A percentile compares a stretch with the other conserved stretches of the same genome.
Evolutionary conservation across 352 stramenopile genomes (phyloP).

Genomic region (Phytopythium chamaehyphon): DNA sequence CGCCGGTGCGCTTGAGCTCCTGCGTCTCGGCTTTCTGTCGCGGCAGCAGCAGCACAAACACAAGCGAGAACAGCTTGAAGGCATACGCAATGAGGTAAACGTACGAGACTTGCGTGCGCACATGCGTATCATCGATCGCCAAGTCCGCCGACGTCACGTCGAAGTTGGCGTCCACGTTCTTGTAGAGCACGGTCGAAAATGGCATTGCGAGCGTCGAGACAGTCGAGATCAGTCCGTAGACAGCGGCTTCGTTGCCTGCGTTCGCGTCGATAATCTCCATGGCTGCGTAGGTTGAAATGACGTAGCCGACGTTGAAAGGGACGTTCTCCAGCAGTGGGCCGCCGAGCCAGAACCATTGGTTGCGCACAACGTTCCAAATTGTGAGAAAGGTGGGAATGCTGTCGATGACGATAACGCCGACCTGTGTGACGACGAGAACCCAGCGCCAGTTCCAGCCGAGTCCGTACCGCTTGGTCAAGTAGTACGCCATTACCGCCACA

Average conservation of each 20-base stretch:
- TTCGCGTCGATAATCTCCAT: slow-evolving; percentile 49
- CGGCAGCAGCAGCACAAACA: slow-evolving; percentile 44
- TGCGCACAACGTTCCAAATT: slow-evolving; percentile 45
- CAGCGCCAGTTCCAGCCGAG: slow-evolving; percentile 53
- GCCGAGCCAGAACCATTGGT: slow-evolving; percentile 56
- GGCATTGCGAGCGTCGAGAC: slow-evolving; percentile 34
- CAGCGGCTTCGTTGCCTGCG: slow-evolving; percentile 38
- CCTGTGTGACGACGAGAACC: slow-evolving; percentile 33
- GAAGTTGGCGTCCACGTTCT: slow-evolving; percentile 53
- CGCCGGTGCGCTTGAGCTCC: slow-evolving; percentile 33
- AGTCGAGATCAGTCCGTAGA: slow-evolving; percentile 43
- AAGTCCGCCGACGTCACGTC: slow-evolving; percentile 32
- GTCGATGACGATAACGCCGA: slow-evolving; percentile 35
- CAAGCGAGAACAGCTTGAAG: slow-evolving; percentile 33
- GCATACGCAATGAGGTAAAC: slow-evolving; percentile 32
- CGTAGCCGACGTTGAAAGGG: slow-evolving; percentile 36
- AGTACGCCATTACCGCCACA: slow-evolving; percentile 25
- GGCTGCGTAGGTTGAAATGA: slow-evolving; percentile 47
- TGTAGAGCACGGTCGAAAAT: slow-evolving; percentile 45
- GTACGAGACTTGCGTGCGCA: slow-evolving; percentile 34
- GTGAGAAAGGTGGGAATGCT: slow-evolving; percentile 42
- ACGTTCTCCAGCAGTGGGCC: slow-evolving; percentile 39
- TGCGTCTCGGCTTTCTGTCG: slow-evolving; percentile 46
- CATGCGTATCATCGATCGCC: slow-evolving; percentile 27
- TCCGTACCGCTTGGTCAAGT: slow-evolving; percentile 27